Base-by-base conservation (phyloP, 129 eudicot genomes). In the Gnaphalium uliginosum region DNA sequence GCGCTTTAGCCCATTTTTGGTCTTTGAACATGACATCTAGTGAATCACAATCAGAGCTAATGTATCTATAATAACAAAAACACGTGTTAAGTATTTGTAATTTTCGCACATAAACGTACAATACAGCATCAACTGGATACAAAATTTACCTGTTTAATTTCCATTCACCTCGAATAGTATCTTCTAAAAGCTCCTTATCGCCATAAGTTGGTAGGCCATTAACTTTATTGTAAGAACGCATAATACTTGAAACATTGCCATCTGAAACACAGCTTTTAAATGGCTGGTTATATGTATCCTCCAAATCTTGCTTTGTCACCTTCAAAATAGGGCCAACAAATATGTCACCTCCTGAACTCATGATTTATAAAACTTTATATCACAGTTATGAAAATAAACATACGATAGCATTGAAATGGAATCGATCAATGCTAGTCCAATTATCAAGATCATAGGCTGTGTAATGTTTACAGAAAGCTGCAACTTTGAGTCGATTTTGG, bases 1-100 rank as follows among this genome's bases (percentile, higher is more conserved):
- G 83, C 24, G 90, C 81, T 73, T 78, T 81, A 5, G 86, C 83
- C 65, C 81, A 90, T 21, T 78, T 74, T 39, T 85, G 90, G 32
- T 43, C 3, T 5, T 82, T 48, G 51, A 65, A 87, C 67, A 90
- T 73, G 37, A 87, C 87, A 2, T 83, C 74, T n/a, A 90, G 53
- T 1, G 96, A 85, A 80, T 90, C 90, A 73, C 96, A 90, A 63
- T 90, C 93, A 1, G 93, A 69, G 64, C 78, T 82, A 9, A 90
- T 90, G 86, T 90, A 90, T 70, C 93, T 90, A 83, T 74, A 72
- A 8, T 69, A 32, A 50, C 6, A 51, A 73, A 5, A 53, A 68
- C 59, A 19, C 13, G 23, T 29, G 73, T 53, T 57, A 62, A 17
- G 21, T 23, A 68, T 68, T 37, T 58, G 0, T 17, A 25, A 22